Evolutionary conservation across 2,329 filamentous ascomycete species (phyloP).

Genomic region (Colletotrichum viniferum): DNA sequence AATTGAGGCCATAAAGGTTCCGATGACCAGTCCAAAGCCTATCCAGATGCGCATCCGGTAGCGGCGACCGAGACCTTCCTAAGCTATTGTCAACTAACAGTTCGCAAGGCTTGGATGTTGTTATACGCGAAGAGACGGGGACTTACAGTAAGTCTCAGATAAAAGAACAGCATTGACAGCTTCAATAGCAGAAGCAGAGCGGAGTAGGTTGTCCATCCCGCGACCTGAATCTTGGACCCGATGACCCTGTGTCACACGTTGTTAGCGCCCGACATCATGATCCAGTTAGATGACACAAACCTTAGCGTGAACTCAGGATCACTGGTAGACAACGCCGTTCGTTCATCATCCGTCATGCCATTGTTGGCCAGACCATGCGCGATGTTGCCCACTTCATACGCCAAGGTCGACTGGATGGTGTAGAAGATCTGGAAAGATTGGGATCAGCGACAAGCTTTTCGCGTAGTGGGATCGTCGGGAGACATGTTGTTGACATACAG

Average conservation of each 20-base stretch:
- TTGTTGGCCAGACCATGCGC: constrained; percentile 61
- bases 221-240: constrained; percentile 61
- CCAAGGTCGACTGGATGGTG: constrained; percentile 50
- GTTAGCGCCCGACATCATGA: not conserved
- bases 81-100: not conserved
- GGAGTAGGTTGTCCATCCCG: constrained; percentile 60
- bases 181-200: constrained; percentile 61
- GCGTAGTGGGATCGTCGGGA: not conserved
- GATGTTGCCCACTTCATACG: constrained; percentile 53
- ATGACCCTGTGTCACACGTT: constrained; percentile 39
- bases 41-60: constrained; percentile 51
- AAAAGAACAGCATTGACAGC: constrained; percentile 60
- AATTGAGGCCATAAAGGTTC: constrained; percentile 53
- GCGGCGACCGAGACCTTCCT: constrained; percentile 41
- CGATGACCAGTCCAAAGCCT: constrained; percentile 52
- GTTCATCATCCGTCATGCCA: constrained; percentile 56
- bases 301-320: constrained; percentile 48
- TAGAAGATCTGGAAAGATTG: constrained; percentile 50
- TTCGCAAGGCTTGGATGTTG: not conserved
- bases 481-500: not conserved
- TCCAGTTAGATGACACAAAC: constrained; percentile 22
- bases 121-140: fast-evolving
- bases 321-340: constrained; percentile 44
- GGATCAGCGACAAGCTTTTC: not conserved
- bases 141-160: constrained; percentile 52